These are phyloP conservation scores for Diaporthe vaccinii DNA, from an alignment of 2,329 filamentous ascomycete genomes.

Conservation along the genomic window DNA sequence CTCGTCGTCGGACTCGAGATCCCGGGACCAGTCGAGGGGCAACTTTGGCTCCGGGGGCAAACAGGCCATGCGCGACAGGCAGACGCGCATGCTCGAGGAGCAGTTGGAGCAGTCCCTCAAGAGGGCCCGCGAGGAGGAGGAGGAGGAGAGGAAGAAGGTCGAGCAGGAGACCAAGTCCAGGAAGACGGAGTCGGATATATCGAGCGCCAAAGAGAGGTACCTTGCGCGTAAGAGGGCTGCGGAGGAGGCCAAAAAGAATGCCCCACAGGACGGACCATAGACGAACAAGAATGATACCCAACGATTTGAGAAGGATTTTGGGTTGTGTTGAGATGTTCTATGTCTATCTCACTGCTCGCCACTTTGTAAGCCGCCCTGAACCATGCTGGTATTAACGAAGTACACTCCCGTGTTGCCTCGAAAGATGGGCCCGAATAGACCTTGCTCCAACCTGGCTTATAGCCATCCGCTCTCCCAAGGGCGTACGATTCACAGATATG, in stretches of 20 bases:
- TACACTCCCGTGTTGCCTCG: not conserved
- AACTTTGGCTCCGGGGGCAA: conserved; percentile 65
- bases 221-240: conserved; percentile 82
- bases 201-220: conserved; percentile 84
- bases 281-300: conserved; percentile 32
- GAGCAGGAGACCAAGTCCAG: conserved; percentile 79
- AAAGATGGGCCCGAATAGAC: not conserved
- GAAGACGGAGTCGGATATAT: conserved; percentile 83
- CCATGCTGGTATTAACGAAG: not conserved
- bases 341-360: conserved; percentile 13
- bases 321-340: conserved; percentile 7
- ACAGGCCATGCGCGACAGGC: conserved; percentile 79
- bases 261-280: conserved; percentile 45
- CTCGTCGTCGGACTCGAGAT: conserved; percentile 46
- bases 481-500: not conserved
- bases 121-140: conserved; percentile 77
- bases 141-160: conserved; percentile 71
- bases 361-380: not conserved
- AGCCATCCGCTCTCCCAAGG: not conserved
- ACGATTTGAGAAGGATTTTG: not conserved
- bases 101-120: conserved; percentile 82
- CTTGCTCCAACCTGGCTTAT: not conserved
- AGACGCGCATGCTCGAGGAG: conserved; percentile 83
- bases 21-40: conserved; percentile 50
- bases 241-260: conserved; percentile 75